These are phyloP conservation scores for Aspergillus kassunensis DNA, from an alignment of 495 filamentous ascomycete genomes.

Conservation along the genomic window DNA sequence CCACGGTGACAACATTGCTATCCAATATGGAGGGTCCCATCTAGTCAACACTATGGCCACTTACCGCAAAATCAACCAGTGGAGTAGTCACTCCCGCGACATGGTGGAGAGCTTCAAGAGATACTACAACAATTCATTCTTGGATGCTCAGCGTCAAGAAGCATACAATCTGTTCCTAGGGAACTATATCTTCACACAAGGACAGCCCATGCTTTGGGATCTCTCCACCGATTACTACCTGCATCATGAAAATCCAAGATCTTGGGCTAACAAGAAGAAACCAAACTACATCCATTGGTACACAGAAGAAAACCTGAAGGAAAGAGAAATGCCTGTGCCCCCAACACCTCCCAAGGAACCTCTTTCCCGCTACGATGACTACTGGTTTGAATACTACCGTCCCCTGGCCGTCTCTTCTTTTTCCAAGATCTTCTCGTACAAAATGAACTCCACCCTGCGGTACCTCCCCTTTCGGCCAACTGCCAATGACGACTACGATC, in stretches of 20 bases:
- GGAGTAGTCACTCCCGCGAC: constrained; percentile 94
- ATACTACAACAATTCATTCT: constrained; percentile 98
- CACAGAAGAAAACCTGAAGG: constrained; percentile 69
- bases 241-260: constrained; percentile 79
- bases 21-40: constrained; percentile 96
- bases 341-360: constrained; percentile 48
- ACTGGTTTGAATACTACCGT: constrained; percentile 97
- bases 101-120: constrained; percentile 99
- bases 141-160: constrained; percentile 93
- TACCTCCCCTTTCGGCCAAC: constrained; percentile 73
- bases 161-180: constrained; percentile 97
- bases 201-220: constrained; percentile 97
- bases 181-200: constrained; percentile 88
- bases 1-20: constrained; percentile 94
- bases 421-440: constrained; percentile 81
- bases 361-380: constrained; percentile 78
- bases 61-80: constrained; percentile 97
- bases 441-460: constrained; percentile 79
- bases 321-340: constrained; percentile 53
- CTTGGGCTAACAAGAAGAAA: constrained; percentile 60
- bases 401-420: constrained; percentile 82
- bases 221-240: constrained; percentile 94
- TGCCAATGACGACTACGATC: constrained; percentile 67
- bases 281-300: constrained; percentile 83
- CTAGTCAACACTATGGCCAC: constrained; percentile 99